Conservation (phyloP, 108 stramenopile species). For the Cyclotella baltica region DNA sequence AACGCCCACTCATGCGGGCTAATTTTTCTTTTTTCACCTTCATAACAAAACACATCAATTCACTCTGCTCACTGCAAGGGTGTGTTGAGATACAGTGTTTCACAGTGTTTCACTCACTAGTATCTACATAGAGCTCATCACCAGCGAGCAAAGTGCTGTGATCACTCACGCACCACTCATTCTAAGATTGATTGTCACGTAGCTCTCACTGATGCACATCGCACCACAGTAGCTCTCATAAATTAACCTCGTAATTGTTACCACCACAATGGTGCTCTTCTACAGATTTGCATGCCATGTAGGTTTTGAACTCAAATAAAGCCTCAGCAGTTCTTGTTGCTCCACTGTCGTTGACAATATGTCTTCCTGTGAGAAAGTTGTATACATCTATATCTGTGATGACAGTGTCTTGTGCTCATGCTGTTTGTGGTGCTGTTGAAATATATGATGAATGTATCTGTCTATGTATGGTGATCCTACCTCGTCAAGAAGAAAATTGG, state of each 20-base stretch:
- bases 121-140: background rate
- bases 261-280: background rate
- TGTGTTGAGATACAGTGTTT: background rate
- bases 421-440: background rate
- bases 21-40: background rate
- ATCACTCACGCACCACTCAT: background rate
- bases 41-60: background rate
- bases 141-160: background rate
- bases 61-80: background rate
- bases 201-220: too few species aligned
- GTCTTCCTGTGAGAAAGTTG: background rate
- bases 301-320: background rate
- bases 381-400: background rate
- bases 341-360: background rate
- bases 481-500: too few species aligned
- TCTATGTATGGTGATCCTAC: too few species aligned
- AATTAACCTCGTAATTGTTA: background rate
- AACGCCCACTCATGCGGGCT: background rate
- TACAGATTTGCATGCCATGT: background rate
- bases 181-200: too few species aligned
- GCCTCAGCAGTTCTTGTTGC: background rate
- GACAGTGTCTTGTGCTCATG: background rate
- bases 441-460: background rate
- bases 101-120: background rate
- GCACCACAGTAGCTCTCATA: too few species aligned